These are phyloP conservation scores for Arthrobotrys sinensis DNA, from an alignment of 2,329 filamentous ascomycete genomes.

Conservation along the genomic window DNA sequence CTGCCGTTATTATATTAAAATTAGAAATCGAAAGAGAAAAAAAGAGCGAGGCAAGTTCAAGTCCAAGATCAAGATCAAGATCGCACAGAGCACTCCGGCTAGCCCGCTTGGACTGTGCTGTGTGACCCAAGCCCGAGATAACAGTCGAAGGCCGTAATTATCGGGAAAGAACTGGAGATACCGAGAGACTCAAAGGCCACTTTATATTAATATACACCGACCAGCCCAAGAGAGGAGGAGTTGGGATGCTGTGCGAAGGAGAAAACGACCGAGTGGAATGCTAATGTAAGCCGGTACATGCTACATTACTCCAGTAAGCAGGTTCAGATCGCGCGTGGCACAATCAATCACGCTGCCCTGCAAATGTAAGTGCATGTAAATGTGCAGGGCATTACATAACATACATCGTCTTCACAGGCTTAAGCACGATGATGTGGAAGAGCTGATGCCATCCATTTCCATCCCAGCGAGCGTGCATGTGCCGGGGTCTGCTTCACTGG, in stretches of 20 bases:
- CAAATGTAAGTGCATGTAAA: not conserved
- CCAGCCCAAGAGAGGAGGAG: conserved; percentile 8
- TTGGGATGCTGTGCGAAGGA: conserved; percentile 10
- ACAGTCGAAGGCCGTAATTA: conserved; percentile 7
- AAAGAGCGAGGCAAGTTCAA: not conserved
- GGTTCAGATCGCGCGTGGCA: conserved; percentile 20
- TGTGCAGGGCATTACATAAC: not conserved
- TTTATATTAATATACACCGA: too few species aligned
- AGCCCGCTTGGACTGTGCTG: not conserved
- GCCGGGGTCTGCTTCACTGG: conserved; percentile 10
- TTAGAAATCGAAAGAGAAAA: not conserved
- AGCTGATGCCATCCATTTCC: conserved; percentile 25
- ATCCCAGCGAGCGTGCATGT: conserved; percentile 11
- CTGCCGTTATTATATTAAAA: too few species aligned
- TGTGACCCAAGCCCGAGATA: conserved; percentile 16
- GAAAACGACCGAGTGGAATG: conserved; percentile 9
- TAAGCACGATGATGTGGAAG: conserved; percentile 33
- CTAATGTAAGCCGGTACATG: conserved; percentile 18
- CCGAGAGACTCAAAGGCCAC: not conserved
- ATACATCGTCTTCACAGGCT: conserved; percentile 14
- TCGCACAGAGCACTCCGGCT: conserved; percentile 7
- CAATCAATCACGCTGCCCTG: conserved; percentile 23
- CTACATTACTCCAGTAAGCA: conserved; percentile 15
- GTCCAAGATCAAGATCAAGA: conserved; percentile 4
- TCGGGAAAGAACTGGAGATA: not conserved